Evolutionary conservation across 2,329 filamentous ascomycete genomes (phyloP).

Genomic region (Knufia petricola): DNA sequence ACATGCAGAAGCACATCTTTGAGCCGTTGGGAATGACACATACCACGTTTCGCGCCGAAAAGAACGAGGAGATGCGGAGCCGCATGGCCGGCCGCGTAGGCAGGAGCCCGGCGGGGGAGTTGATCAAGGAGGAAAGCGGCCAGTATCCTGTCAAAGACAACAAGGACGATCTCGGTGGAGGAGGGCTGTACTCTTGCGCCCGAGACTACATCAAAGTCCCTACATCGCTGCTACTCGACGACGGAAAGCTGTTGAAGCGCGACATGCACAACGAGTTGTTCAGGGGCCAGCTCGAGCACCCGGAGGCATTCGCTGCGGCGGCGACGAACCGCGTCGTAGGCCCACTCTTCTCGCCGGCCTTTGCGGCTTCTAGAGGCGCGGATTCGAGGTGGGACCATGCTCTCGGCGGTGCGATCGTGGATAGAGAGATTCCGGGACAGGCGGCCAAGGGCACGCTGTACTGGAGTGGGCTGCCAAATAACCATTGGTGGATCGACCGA

Average conservation of each 20-base stretch:
- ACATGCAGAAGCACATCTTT: slow-evolving; percentile 9
- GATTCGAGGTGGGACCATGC: slow-evolving; percentile 3
- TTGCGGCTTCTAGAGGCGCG: not conserved
- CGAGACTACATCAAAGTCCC: slow-evolving; percentile 27
- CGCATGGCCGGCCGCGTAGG: slow-evolving; percentile 33
- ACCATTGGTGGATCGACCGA: slow-evolving; percentile 9
- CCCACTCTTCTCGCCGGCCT: not conserved
- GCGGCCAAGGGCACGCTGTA: slow-evolving; percentile 4
- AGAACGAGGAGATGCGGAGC: slow-evolving; percentile 28
- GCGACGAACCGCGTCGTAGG: slow-evolving; percentile 2
- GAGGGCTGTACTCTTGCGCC: slow-evolving; percentile 32
- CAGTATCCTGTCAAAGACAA: slow-evolving; percentile 27
- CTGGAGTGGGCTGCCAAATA: slow-evolving; percentile 1
- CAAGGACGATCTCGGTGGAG: slow-evolving; percentile 37
- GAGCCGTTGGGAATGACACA: slow-evolving; percentile 18
- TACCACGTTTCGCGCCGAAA: slow-evolving; percentile 33
- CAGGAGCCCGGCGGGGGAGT: slow-evolving; percentile 29
- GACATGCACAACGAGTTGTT: slow-evolving; percentile 19
- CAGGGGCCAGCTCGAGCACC: slow-evolving; percentile 12
- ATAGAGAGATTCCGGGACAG: slow-evolving; percentile 7
- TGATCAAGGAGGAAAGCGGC: slow-evolving; percentile 26
- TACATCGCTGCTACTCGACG: slow-evolving; percentile 25
- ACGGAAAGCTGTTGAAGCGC: slow-evolving; percentile 25
- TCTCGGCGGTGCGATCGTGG: slow-evolving; percentile 7
- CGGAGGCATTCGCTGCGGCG: not conserved